Conservation (phyloP, 2,329 filamentous ascomycete genomes). For the Stenocarpella maydis region DNA sequence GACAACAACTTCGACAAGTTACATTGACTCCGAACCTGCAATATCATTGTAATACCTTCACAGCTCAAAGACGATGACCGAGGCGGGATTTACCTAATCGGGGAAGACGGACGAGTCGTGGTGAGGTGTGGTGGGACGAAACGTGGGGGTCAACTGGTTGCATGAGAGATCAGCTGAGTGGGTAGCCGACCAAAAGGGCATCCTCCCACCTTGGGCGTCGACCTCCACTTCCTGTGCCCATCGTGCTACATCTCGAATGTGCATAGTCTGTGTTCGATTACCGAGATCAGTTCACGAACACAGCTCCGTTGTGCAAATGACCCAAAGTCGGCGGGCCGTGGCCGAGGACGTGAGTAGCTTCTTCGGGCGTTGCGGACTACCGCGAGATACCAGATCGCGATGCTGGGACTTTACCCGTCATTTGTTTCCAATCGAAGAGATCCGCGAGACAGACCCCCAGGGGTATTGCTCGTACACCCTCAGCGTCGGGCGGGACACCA, state of each 20-base stretch:
- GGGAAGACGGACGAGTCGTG: conserved; percentile 8
- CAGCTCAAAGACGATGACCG: not conserved
- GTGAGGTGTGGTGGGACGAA: conserved; percentile 9
- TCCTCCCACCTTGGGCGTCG: not conserved
- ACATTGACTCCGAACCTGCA: not conserved
- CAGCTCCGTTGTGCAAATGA: not conserved
- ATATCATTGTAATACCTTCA: too few relatives aligned
- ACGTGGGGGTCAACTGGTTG: conserved; percentile 33
- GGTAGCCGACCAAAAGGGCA: not conserved
- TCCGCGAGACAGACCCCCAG: conserved; percentile 50
- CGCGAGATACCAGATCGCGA: not conserved
- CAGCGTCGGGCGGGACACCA: conserved; percentile 46
- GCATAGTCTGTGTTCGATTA: not conserved
- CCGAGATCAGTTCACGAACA: not conserved
- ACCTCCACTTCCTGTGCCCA: conserved; percentile 11
- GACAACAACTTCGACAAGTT: not conserved
- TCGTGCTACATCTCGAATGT: not conserved
- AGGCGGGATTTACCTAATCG: conserved; percentile 4
- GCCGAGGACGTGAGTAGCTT: conserved; percentile 22
- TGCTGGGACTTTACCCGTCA: conserved; percentile 42
- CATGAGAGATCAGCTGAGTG: conserved; percentile 29
- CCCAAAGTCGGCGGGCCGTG: not conserved
- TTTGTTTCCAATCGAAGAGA: conserved; percentile 43
- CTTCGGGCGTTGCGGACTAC: conserved; percentile 31
- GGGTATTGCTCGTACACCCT: conserved; percentile 63